Evolutionary conservation across 2,329 filamentous ascomycete species (phyloP).

Genomic region (Botrytis porri): DNA sequence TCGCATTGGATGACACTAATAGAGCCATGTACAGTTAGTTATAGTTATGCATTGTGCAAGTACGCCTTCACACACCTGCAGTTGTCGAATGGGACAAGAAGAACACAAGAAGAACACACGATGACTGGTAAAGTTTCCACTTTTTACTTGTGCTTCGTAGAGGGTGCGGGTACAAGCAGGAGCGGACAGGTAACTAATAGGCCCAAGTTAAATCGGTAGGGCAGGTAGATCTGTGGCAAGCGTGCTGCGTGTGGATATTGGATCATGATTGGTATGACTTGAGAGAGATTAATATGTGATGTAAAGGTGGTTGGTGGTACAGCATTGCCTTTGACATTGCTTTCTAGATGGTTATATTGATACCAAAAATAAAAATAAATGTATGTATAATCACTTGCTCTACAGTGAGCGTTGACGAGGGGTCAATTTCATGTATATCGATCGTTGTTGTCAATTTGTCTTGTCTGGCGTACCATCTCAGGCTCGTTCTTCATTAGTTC

Average conservation of each 20-base stretch:
- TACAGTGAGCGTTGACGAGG: not conserved
- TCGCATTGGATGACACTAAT: not conserved
- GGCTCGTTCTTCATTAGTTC: not conserved
- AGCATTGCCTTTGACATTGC: not conserved
- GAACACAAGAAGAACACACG: conserved; percentile 3
- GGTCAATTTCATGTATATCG: not conserved
- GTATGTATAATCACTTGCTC: not conserved
- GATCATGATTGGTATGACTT: conserved; percentile 7
- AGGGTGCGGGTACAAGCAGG: conserved; percentile 9
- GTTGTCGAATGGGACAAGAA: not conserved
- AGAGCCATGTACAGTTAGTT: not conserved
- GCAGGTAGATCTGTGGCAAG: conserved; percentile 12
- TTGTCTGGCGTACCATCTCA: not conserved
- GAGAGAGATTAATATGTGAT: not conserved
- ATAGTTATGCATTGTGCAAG: not conserved
- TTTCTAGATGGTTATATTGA: not conserved
- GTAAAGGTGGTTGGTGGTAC: not conserved
- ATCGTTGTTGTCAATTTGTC: not conserved
- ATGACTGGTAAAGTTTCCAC: conserved; percentile 10
- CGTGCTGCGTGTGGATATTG: not conserved
- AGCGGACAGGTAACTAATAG: conserved; percentile 10
- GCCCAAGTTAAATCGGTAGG: conserved; percentile 14
- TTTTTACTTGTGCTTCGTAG: not conserved
- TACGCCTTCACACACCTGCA: conserved; percentile 5
- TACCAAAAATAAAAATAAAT: no score